phyloP scores from a whole-genome alignment of 2,329 filamentous ascomycete species.

The Aspergillus carbonarius region DNA sequence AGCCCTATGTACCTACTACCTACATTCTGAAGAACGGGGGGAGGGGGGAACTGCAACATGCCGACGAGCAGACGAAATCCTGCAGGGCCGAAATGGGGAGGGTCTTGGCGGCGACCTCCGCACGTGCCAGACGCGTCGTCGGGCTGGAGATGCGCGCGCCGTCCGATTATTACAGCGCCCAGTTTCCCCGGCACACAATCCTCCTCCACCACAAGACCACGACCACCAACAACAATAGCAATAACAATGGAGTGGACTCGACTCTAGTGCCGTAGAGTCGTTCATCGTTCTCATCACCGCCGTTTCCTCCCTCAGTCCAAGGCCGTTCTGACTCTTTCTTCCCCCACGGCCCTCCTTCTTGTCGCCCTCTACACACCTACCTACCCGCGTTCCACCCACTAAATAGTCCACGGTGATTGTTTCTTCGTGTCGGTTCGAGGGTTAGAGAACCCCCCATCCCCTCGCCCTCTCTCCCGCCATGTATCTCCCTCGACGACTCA shows the following conservation, averaged over 20 bases:
- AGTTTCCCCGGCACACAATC: not conserved
- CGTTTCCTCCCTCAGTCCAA: too few species aligned
- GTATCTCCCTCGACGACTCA: slow-evolving; percentile 89
- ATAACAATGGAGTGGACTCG: not conserved
- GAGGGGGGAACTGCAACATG: slow-evolving; percentile 5
- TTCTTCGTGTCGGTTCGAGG: not conserved
- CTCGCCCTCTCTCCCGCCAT: slow-evolving; percentile 53
- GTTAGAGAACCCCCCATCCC: not conserved
- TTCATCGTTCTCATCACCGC: not conserved
- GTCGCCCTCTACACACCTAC: not conserved
- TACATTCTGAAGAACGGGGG: not conserved
- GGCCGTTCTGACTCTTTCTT: not conserved
- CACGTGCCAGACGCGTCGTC: slow-evolving; percentile 25
- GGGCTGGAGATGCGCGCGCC: slow-evolving; percentile 16
- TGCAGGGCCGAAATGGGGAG: not conserved
- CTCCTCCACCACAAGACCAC: not conserved
- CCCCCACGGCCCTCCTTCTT: not conserved
- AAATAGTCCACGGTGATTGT: not conserved
- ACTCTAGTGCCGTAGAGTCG: not conserved
- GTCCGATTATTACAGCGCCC: slow-evolving; percentile 6
- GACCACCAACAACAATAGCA: not conserved
- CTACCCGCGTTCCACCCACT: not conserved
- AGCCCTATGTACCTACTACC: not conserved
- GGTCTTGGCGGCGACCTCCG: slow-evolving; percentile 21
- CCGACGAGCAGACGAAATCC: not conserved